These are phyloP conservation scores for Aegilops bicornis DNA, from an alignment of 176 grass and related monocot genomes.

Conservation along the genomic window DNA sequence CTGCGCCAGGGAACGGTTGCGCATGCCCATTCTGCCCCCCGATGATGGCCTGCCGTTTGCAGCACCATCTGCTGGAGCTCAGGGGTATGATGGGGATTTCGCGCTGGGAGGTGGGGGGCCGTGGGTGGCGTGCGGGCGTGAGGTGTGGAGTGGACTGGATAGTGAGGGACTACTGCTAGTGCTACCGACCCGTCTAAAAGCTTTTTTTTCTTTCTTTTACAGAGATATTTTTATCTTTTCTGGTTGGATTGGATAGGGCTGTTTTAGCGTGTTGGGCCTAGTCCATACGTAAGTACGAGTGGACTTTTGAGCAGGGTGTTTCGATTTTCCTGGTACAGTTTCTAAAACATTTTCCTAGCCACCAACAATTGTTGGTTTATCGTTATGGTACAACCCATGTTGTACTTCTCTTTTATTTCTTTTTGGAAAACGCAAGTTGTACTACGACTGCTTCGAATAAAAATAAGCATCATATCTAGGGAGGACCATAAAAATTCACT, in stretches of 20 bases:
- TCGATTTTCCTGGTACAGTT: background rate
- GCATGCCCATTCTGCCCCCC: rapidly evolving
- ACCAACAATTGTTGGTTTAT: no score
- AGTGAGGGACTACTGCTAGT: constrained; percentile 8
- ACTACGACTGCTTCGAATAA: no score
- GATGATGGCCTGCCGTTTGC: background rate
- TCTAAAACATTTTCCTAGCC: no score
- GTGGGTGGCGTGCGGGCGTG: constrained; percentile 26
- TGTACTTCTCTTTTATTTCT: no score
- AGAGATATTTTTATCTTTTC: constrained; percentile 2
- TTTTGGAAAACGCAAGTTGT: no score
- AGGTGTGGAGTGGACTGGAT: constrained; percentile 28
- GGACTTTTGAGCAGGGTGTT: background rate
- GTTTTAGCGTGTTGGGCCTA: constrained; percentile 23
- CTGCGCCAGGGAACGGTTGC: background rate
- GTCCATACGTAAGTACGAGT: background rate
- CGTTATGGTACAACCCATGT: no score
- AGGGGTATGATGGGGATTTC: background rate
- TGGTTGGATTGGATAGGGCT: constrained; percentile 20
- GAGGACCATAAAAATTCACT: no score
- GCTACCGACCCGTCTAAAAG: constrained; percentile 10
- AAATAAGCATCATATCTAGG: no score
- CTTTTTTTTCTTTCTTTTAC: constrained; percentile 6
- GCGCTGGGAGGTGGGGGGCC: rapidly evolving
- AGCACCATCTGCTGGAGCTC: rapidly evolving